Base-by-base conservation (phyloP, 768 basidiomycete genomes). In the Lactarius sp. region DNA sequence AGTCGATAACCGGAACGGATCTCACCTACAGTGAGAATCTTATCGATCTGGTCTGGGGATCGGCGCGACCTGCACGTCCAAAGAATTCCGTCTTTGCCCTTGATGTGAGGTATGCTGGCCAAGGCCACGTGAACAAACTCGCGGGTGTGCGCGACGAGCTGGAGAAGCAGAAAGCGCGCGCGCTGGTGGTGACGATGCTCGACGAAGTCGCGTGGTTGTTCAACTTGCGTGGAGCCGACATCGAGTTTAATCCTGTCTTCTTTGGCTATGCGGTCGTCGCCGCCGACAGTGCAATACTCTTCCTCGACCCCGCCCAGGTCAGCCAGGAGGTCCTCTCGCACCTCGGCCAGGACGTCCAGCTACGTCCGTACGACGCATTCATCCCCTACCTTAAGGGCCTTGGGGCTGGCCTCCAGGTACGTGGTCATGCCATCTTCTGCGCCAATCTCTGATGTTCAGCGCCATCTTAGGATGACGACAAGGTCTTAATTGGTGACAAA, bases 191-290 rank as follows among this genome's bases (percentile, higher is more conserved):
- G 4, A 88, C 81, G n/a, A 86, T 88, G 80, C 82, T 98, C 22
- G 96, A 98, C 73, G 96, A 98, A 73, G 85, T 96, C 55, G 94
- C 93, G 0, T 98, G 94, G 94, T 71, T 94, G 44, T 91, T 93
- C 77, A 95, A 98, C 73, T 78, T 99, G 37, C 86, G 96, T 65
- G 95, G 94, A 1, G 83, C 86, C 2, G 96, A 98, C 72, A 95
- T 98, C 70, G 86, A 86, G 39, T 98, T 82, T 76, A 98, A 97
- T 65, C 87, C 87, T 4, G 92, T 97, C 18, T 96, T 97, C 79
- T 98, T 97, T 71, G 85, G 92, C 0, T 97, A 95, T 72, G 90
- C 94, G 2, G 80, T 94, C 37, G 78, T 98, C 42, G 88, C 85
- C 10, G 74, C 63, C 44, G 77, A 79, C 65, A 75, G 56, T 4